Conservation (phyloP, 2,329 filamentous ascomycete species). For the Penicillium fuscoglaucum region DNA sequence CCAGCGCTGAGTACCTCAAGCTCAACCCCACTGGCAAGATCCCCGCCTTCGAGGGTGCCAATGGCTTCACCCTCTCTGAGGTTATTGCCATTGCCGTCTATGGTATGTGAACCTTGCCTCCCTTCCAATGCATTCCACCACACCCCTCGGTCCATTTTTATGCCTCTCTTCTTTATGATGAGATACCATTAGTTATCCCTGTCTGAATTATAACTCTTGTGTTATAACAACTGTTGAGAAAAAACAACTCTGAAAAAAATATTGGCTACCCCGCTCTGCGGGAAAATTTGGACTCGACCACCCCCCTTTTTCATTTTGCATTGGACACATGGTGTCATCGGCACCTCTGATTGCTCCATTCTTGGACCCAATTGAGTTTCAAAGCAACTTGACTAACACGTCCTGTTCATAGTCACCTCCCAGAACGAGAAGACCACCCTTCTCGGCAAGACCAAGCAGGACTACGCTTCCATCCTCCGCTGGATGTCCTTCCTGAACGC, state of each 20-base stretch:
- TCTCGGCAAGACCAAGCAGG: slow-evolving; percentile 99
- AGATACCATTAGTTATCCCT: slow-evolving; percentile 97
- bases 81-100: slow-evolving; percentile 95
- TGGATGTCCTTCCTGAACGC: slow-evolving; percentile 98
- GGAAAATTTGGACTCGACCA: slow-evolving; percentile 18
- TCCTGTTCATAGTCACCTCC: slow-evolving; percentile 71
- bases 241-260: slow-evolving; percentile 65
- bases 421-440: slow-evolving; percentile 99
- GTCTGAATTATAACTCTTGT: slow-evolving; percentile 89
- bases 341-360: slow-evolving; percentile 18
- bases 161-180: slow-evolving; percentile 56
- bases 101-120: slow-evolving; percentile 64
- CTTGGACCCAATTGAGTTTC: slow-evolving; percentile 8
- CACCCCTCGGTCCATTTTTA: slow-evolving; percentile 1
- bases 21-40: slow-evolving; percentile 86
- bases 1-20: slow-evolving; percentile 76
- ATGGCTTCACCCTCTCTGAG: slow-evolving; percentile 89
- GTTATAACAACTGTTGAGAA: slow-evolving; percentile 71
- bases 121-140: slow-evolving; percentile 5
- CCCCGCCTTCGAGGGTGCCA: slow-evolving; percentile 86
- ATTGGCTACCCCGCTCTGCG: slow-evolving; percentile 54
- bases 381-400: slow-evolving; percentile 27
- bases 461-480: slow-evolving; percentile 96
- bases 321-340: slow-evolving; percentile 16
- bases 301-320: slow-evolving; percentile 20